Evolutionary conservation across 129 eudicot species (phyloP), one percentile per base, ranked within the genome.

Genomic region (Scalesia atractyloides): DNA sequence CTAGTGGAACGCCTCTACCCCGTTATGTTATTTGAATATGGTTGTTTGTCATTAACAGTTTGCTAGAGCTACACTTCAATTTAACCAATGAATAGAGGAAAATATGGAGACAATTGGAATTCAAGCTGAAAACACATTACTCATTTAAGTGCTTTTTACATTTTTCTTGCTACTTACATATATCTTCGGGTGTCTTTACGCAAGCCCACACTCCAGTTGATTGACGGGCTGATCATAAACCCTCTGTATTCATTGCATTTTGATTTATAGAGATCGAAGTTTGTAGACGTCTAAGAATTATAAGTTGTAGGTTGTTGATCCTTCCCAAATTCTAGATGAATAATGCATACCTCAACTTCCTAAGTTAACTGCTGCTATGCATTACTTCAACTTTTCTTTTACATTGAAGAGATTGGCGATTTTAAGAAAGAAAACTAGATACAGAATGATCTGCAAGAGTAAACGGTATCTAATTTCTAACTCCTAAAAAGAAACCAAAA

Each of bases 401-500:
- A 70, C 73, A 71, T 41, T 39, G 39, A 26, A 20, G 13, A 34
- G 66, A 78, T 30, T 60, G 15, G 70, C 36, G 41, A 62, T 17
- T 64, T 52, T 34, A 9, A 17, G 44, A 22, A 52, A 22, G 9
- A 16, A 17, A 26, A 53, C 66, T 71, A 64, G 61, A 41, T 62
- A 33, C 73, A 78, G 51, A 63, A 78, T 78, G 49, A 73, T 57
- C 68, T 43, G 59, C 46, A 44, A 51, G 72, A 53, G 37, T 62
- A 70, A 70, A 61, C 70, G 6, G 66, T 63, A 78, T 39, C 77
- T 64, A 26, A 58, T 71, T 30, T 71, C 73, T 78, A 74, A 74
- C 46, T 60, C 68, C 74, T 66, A 73, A 48, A 57, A 57, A 65
- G 53, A 33, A 61, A 37, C 71, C 13, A 66, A 68, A 51, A 26